A percentile compares a stretch with the other conserved stretches of the same genome.
Conservation (phyloP, 495 filamentous ascomycete species). For the Tuber calosporum region DNA sequence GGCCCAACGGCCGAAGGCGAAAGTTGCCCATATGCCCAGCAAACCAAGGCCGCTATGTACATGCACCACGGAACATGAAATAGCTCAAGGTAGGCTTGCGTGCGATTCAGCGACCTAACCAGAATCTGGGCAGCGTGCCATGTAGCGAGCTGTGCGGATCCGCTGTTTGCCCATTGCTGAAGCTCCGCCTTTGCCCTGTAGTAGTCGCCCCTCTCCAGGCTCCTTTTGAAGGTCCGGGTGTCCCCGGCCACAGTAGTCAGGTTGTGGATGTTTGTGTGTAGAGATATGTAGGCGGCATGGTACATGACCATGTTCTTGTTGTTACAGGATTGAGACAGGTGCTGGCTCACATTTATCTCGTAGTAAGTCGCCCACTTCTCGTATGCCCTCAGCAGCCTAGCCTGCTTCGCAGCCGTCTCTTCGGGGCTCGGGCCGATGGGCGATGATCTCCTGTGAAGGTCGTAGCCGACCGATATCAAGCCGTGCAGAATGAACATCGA, state of each 20-base stretch:
- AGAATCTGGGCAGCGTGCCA: constrained; percentile 41
- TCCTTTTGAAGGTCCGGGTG: constrained; percentile 26
- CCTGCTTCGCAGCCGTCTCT: constrained; percentile 37
- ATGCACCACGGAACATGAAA: constrained; percentile 37
- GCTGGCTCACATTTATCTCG: constrained; percentile 37
- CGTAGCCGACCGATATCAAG: constrained; percentile 40
- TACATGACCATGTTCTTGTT: constrained; percentile 41
- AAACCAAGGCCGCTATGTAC: constrained; percentile 39
- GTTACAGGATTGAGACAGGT: constrained; percentile 36
- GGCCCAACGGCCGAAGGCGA: constrained; percentile 23
- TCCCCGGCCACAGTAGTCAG: constrained; percentile 38
- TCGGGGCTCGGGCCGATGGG: constrained; percentile 30
- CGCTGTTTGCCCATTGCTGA: constrained; percentile 32
- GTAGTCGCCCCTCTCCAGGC: constrained; percentile 30
- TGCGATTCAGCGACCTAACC: constrained; percentile 26
- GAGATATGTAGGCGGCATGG: constrained; percentile 40
- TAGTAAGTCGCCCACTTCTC: constrained; percentile 40
- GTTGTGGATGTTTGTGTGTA: constrained; percentile 39
- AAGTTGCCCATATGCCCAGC: constrained; percentile 41
- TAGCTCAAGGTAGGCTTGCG: constrained; percentile 34
- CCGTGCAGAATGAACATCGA: constrained; percentile 39
- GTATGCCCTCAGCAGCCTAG: constrained; percentile 30
- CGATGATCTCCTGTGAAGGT: constrained; percentile 37
- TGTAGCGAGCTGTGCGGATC: constrained; percentile 36
- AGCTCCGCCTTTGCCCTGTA: constrained; percentile 40